phyloP scores from a whole-genome alignment of 495 filamentous ascomycete species.

The Tuber aestivum region DNA sequence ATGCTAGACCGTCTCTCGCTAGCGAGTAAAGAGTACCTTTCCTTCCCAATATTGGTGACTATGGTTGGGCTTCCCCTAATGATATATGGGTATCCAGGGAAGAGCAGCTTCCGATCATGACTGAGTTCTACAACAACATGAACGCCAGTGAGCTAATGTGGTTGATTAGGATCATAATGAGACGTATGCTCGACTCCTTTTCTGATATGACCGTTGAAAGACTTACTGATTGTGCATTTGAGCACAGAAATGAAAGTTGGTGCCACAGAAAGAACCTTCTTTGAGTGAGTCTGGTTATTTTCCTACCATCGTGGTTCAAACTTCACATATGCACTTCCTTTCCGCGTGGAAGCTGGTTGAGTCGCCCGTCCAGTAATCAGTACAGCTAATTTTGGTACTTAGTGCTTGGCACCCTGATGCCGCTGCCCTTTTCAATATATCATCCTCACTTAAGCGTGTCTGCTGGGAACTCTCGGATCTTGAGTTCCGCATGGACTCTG shows the following conservation, averaged over 20 bases:
- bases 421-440: conserved; percentile 83
- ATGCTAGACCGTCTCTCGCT: conserved; percentile 72
- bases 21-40: conserved; percentile 58
- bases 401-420: conserved; percentile 81
- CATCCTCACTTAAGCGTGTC: conserved; percentile 79
- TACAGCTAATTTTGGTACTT: background rate
- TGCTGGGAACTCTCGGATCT: conserved; percentile 92
- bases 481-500: conserved; percentile 63
- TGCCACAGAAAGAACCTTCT: conserved; percentile 85
- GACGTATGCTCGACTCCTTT: conserved; percentile 45
- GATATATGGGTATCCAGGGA: conserved; percentile 42
- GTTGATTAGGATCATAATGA: conserved; percentile 88
- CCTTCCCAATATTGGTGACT: background rate
- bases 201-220: background rate
- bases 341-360: background rate
- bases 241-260: conserved; percentile 85
- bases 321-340: background rate
- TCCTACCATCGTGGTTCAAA: background rate
- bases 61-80: conserved; percentile 14
- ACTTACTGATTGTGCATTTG: background rate
- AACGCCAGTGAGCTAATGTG: conserved; percentile 89
- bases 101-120: conserved; percentile 70
- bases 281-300: conserved; percentile 48
- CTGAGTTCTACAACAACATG: conserved; percentile 81
- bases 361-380: conserved; percentile 5